These are phyloP conservation scores for Primulina eburnea DNA, from an alignment of 257 asterid genomes.

Conservation along the genomic window DNA sequence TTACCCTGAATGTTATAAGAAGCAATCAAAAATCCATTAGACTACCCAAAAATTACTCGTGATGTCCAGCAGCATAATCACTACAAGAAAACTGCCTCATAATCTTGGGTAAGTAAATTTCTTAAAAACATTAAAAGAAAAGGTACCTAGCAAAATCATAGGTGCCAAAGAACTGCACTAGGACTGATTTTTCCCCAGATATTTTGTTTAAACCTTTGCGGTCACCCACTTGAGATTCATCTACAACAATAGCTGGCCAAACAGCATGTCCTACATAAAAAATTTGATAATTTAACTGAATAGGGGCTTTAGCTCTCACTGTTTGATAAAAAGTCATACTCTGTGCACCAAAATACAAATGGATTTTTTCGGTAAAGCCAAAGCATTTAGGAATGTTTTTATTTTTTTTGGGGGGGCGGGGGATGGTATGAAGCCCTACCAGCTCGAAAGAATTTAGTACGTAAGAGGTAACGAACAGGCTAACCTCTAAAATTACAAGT, in stretches of 20 bases:
- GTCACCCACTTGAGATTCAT: constrained; percentile 68
- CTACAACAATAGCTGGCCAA: constrained; percentile 94
- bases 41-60: constrained; percentile 24
- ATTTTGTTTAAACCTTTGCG: constrained; percentile 66
- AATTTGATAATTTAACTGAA: constrained; percentile 18
- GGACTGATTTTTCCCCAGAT: constrained; percentile 75
- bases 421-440: neutral
- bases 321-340: constrained; percentile 20
- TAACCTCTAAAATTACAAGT: neutral
- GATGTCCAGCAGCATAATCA: constrained; percentile 18
- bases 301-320: neutral
- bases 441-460: constrained; percentile 4
- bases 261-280: constrained; percentile 80
- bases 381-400: neutral
- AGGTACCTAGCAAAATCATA: constrained; percentile 96
- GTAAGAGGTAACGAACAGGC: neutral
- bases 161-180: constrained; percentile 95
- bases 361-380: neutral
- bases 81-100: constrained; percentile 22
- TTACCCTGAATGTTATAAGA: constrained; percentile 53
- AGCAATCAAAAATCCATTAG: constrained; percentile 21
- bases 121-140: constrained; percentile 11
- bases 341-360: neutral
- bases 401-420: neutral
- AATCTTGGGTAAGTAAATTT: constrained; percentile 18